Evolutionary conservation across 257 asterid genomes (phyloP).

Genomic region (Catharanthus roseus): DNA sequence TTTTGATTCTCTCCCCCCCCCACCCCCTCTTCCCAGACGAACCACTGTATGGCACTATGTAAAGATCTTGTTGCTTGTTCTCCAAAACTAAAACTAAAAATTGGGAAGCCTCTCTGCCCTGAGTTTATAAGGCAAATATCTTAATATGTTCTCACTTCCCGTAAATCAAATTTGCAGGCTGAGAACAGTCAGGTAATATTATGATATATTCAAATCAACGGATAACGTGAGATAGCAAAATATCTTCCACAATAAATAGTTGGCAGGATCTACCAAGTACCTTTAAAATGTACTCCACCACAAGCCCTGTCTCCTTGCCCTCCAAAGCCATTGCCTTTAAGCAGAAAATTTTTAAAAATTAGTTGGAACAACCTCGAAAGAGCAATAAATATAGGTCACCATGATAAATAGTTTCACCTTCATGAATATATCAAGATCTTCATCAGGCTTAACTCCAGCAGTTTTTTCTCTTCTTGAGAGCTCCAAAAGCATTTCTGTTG

Average conservation of each 20-base stretch:
- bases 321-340: conserved; percentile 81
- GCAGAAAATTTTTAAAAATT: not conserved
- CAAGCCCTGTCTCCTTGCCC: conserved; percentile 74
- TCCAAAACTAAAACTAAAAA: not conserved
- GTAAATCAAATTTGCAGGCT: not conserved
- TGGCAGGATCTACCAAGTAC: conserved; percentile 41
- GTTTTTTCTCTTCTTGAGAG: conserved; percentile 85
- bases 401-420: conserved; percentile 43
- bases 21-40: too few species aligned
- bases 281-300: conserved; percentile 84
- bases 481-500: conserved; percentile 88
- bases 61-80: not conserved
- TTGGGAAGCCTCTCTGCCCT: not conserved
- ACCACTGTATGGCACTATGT: not conserved
- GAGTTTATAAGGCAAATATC: not conserved
- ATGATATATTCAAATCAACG: too few species aligned
- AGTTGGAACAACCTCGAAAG: not conserved
- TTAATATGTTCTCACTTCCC: not conserved
- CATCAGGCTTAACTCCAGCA: conserved; percentile 83
- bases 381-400: not conserved
- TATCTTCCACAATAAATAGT: not conserved
- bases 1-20: too few species aligned
- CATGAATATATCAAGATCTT: conserved; percentile 92
- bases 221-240: not conserved
- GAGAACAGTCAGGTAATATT: not conserved